These are phyloP conservation scores for Ganoderma lucidum DNA, from an alignment of 1,284 basidiomycete genomes.

Conservation along the genomic window DNA sequence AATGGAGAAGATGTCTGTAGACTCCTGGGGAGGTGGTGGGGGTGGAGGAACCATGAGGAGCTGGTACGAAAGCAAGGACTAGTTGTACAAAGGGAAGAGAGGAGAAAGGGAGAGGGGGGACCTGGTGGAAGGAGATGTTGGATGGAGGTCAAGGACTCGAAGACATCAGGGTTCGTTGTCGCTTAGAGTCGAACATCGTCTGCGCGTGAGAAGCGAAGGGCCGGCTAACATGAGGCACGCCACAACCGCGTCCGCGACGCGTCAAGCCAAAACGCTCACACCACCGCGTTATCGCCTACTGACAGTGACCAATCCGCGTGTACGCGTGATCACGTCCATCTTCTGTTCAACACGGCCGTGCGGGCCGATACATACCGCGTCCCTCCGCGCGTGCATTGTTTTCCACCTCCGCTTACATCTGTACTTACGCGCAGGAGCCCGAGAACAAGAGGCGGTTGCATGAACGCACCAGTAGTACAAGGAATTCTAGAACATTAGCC, in stretches of 20 bases:
- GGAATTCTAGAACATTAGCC: background rate
- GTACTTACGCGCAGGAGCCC: background rate
- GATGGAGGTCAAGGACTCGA: slow-evolving; percentile 18
- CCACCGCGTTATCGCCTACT: slow-evolving; percentile 28
- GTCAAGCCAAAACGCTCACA: slow-evolving; percentile 23
- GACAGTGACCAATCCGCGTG: slow-evolving; percentile 9
- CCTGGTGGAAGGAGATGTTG: slow-evolving; percentile 16
- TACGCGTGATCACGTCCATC: slow-evolving; percentile 12
- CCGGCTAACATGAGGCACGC: slow-evolving; percentile 28
- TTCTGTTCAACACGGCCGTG: background rate
- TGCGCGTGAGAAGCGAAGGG: slow-evolving; percentile 33
- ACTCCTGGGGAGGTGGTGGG: slow-evolving; percentile 41
- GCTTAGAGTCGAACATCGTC: slow-evolving; percentile 33
- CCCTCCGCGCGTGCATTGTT: background rate
- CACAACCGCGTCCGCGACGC: slow-evolving; percentile 31
- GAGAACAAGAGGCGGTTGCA: background rate
- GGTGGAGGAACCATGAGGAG: slow-evolving; percentile 36
- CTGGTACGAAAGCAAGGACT: slow-evolving; percentile 25
- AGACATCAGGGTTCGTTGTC: slow-evolving; percentile 27
- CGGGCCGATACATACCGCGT: background rate
- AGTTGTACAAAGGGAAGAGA: slow-evolving; percentile 31
- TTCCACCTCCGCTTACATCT: no score
- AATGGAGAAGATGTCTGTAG: slow-evolving; percentile 59
- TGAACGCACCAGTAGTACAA: background rate
- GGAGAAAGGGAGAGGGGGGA: slow-evolving; percentile 23